Evolutionary conservation across 192 early-diverging fungal genomes (phyloP).

Genomic region (Helicostylum pulchrum): DNA sequence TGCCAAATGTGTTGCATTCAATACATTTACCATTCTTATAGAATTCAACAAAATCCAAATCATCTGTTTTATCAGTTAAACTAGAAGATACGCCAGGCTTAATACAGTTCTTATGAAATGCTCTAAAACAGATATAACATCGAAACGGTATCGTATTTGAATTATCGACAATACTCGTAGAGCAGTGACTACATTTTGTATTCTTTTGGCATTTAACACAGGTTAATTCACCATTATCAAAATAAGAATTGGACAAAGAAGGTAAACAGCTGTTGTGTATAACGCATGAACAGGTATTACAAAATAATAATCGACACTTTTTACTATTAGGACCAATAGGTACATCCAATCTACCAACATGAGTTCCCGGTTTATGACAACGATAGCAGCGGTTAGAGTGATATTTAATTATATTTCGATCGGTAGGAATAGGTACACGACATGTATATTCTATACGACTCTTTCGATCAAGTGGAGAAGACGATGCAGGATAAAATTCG

Average conservation of each 20-base stretch:
- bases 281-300: neutral
- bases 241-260: slow-evolving; percentile 1
- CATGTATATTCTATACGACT: neutral
- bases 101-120: neutral
- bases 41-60: neutral
- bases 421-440: neutral
- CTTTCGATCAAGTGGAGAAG: too few relatives aligned
- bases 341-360: neutral
- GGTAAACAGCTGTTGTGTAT: slow-evolving; percentile 13
- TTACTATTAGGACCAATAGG: neutral
- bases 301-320: neutral
- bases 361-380: neutral
- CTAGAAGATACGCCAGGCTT: slow-evolving; percentile 1
- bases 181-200: neutral
- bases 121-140: neutral
- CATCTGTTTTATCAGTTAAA: slow-evolving; percentile 18
- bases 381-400: neutral
- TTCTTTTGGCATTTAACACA: neutral
- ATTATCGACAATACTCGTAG: neutral
- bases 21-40: neutral
- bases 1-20: neutral
- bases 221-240: neutral
- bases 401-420: neutral
- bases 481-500: neutral
- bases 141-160: neutral